Evolutionary conservation across 1,139 yeast genomes (phyloP), one percentile per base, ranked within the genome.

Genomic region (Hemisphaericaspora lyxosophila): DNA sequence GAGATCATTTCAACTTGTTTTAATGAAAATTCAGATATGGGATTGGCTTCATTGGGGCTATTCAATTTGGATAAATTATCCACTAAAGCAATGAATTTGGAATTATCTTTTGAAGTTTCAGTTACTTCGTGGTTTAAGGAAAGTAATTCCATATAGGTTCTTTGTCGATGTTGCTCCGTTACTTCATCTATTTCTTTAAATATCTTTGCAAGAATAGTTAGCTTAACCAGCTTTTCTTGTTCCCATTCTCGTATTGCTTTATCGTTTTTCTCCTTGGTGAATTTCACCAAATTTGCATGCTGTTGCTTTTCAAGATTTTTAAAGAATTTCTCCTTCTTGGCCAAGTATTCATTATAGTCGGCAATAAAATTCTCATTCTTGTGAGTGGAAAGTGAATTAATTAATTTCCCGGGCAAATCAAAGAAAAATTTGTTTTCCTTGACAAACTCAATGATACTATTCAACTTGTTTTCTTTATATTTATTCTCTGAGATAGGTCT

Each of bases 401-500:
- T 63, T 41, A 92, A 65, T 8, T 62, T 66, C 25, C 73, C 74
- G 0, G 97, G 96, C 34, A 89, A 69, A 54, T 87, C 85, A 53
- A 92, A 82, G 39, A 88, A 70, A 42, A 73, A 73, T 39, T 71
- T 73, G 56, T 88, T 78, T 31, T 72, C 67, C 35, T 80, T 80
- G 15, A 89, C 70, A 43, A 85, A 76, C 20, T 75, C 76, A 40
- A 85, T 68, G 12, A 95, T 76, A 26, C 72, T 71, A 35, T 70
- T 64, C 36, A 86, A 69, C 45, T 83, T 80, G 16, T 67, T 64
- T 46, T 85, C 86, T 49, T 78, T 80, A 7, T 70, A 64, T 42
- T 79, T 75, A 40, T 80, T 78, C 36, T 83, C 84, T 39, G 82
- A 61, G 5, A 90, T 78, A 0, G 97, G 97, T 45, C 89, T 79